Conservation (phyloP, 768 basidiomycete species). For the Udeniomyces megalosporus region DNA sequence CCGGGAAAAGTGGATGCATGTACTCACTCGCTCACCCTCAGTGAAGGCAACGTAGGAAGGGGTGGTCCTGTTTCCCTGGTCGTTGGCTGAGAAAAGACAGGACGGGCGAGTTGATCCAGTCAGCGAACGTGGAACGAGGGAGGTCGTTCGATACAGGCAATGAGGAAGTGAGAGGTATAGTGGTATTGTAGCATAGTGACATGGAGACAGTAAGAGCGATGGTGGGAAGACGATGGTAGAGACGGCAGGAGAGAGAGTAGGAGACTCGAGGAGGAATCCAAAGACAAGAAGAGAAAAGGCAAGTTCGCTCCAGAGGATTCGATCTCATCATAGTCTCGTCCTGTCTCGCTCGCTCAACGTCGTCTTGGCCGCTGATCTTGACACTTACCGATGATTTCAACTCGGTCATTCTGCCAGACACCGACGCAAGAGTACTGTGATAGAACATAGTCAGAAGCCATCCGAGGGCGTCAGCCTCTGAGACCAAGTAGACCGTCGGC, state of each 20-base stretch:
- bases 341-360: not conserved
- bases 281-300: not conserved
- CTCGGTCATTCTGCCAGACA: slow-evolving; percentile 13
- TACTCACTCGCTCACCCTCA: slow-evolving; percentile 62
- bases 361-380: too few species aligned
- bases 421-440: slow-evolving; percentile 3
- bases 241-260: too few species aligned
- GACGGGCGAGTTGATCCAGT: too few species aligned
- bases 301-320: not conserved
- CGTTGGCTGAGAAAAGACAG: slow-evolving; percentile 10
- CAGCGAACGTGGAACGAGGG: too few species aligned
- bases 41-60: slow-evolving; percentile 99
- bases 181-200: too few species aligned
- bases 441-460: not conserved
- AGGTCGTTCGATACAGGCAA: too few species aligned
- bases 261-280: too few species aligned
- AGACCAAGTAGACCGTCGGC: not conserved
- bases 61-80: slow-evolving; percentile 91
- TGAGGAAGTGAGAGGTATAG: too few species aligned
- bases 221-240: not conserved
- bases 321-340: not conserved
- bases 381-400: slow-evolving; percentile 15
- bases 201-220: not conserved
- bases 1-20: not conserved
- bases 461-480: not conserved